These are phyloP conservation scores for Phialophora macrospora DNA, from an alignment of 2,329 filamentous ascomycete species.

Conservation along the genomic window DNA sequence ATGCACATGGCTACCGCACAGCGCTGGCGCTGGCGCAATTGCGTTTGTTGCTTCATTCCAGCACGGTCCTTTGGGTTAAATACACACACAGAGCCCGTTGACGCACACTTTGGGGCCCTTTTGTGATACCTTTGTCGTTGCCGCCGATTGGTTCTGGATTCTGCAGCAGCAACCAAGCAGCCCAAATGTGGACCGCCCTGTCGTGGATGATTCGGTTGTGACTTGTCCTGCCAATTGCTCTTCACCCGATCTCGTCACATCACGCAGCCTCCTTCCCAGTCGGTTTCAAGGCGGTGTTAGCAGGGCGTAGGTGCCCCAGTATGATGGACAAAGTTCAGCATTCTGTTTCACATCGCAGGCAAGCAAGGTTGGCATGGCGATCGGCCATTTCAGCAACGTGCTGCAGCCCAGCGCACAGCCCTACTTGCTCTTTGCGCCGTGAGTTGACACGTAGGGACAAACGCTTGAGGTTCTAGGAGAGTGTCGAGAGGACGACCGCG, in stretches of 20 bases:
- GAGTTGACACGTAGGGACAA: background rate
- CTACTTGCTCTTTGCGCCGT: too few species aligned
- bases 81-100: background rate
- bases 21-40: background rate
- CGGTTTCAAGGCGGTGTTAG: background rate
- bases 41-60: conserved; percentile 5
- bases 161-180: background rate
- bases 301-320: background rate
- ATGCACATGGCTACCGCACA: background rate
- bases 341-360: background rate
- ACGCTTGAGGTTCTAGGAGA: background rate
- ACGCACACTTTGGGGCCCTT: background rate
- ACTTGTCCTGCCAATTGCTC: background rate
- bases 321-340: background rate
- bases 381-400: background rate
- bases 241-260: background rate
- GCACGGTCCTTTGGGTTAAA: background rate
- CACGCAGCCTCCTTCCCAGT: background rate
- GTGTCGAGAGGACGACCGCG: background rate
- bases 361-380: background rate
- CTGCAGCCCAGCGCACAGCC: background rate
- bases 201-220: background rate
- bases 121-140: background rate
- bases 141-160: background rate
- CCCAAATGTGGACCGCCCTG: background rate